Evolutionary conservation across 768 basidiomycete species (phyloP).

Genomic region (button mushroom (Agaricus bisporus)): DNA sequence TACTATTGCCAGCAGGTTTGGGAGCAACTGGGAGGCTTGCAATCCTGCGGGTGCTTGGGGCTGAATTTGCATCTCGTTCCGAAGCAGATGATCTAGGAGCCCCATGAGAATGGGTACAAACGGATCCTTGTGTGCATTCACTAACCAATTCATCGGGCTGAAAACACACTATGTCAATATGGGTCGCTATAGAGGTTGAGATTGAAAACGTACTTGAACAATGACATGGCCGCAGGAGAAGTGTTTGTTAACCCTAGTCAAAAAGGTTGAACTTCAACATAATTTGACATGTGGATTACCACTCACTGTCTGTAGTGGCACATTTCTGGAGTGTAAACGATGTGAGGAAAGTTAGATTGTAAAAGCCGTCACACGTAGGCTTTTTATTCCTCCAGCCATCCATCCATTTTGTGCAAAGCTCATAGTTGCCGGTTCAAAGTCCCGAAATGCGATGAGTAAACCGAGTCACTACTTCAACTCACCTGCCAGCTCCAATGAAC

Average conservation of each 20-base stretch:
- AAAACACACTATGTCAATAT: background rate
- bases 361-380: background rate
- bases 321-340: background rate
- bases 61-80: conserved; percentile 8
- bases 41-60: conserved; percentile 4
- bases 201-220: background rate
- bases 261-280: background rate
- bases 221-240: background rate
- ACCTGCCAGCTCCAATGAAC: background rate
- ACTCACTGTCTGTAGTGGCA: conserved; percentile 7
- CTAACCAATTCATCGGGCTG: background rate
- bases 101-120: background rate
- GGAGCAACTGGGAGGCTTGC: conserved; percentile 2
- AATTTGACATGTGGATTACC: too few relatives aligned
- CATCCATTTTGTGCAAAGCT: background rate
- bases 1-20: conserved; percentile 11
- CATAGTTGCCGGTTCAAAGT: conserved; percentile 1
- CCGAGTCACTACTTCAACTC: conserved; percentile 3
- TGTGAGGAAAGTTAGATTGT: background rate
- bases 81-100: conserved; percentile 6
- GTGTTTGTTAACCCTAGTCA: background rate
- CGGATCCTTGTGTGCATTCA: background rate
- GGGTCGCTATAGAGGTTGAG: background rate
- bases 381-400: conserved; percentile 2
- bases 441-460: conserved; percentile 2